Evolutionary conservation across 306 rosid species (phyloP).

Genomic region (Vicia villosa): DNA sequence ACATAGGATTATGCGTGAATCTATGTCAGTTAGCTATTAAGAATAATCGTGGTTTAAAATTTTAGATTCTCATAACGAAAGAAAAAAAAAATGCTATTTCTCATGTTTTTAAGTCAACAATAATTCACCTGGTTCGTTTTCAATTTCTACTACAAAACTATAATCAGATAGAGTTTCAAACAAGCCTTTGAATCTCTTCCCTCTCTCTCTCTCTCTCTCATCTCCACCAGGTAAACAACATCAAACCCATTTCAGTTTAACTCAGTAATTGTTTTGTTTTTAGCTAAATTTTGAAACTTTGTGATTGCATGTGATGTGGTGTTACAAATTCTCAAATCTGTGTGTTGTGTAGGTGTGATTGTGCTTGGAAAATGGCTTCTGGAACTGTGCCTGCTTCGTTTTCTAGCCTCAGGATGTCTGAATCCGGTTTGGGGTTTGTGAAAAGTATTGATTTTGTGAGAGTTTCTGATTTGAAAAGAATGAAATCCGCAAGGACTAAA

Average conservation of each 20-base stretch:
- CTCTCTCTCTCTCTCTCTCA: conserved; percentile 33
- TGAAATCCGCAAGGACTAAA: conserved; percentile 56
- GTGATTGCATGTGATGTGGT: conserved; percentile 30
- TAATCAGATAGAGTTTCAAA: neutral
- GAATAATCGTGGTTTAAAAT: conserved; percentile 31
- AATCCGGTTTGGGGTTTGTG: conserved; percentile 67
- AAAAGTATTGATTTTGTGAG: conserved; percentile 73
- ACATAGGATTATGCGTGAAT: neutral
- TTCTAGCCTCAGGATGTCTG: conserved; percentile 59
- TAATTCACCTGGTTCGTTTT: conserved; percentile 33
- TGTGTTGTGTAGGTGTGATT: conserved; percentile 41
- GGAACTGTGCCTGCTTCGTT: conserved; percentile 77
- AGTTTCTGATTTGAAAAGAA: conserved; percentile 65
- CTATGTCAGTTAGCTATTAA: neutral
- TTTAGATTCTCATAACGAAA: conserved; percentile 13
- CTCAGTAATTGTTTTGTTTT: neutral
- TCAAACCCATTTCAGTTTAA: no score
- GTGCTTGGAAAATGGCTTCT: conserved; percentile 61
- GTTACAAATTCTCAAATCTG: conserved; percentile 30
- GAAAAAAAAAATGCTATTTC: neutral
- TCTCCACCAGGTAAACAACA: conserved; percentile 32
- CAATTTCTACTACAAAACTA: neutral
- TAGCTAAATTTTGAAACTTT: conserved; percentile 16
- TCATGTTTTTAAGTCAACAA: neutral
- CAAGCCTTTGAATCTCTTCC: conserved; percentile 31